Conservation (phyloP, 805 yeast genomes). For the Phaffomyces antillensis region DNA sequence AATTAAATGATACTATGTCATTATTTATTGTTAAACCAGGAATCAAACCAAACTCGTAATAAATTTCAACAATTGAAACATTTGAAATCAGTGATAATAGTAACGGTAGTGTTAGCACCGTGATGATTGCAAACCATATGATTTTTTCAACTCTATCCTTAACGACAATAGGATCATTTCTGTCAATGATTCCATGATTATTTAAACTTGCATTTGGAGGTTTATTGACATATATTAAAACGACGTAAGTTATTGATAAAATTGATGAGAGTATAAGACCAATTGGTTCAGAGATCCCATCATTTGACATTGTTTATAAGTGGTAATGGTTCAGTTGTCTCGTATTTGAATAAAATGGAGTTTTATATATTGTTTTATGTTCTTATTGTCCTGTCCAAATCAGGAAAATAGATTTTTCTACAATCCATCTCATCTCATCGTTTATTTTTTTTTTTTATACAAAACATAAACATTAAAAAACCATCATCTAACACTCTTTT, state of each 20-base stretch:
- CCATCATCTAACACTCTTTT: slow-evolving; percentile 4
- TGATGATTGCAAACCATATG: slow-evolving; percentile 7
- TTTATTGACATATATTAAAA: slow-evolving; percentile 28
- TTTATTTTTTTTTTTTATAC: too few species aligned
- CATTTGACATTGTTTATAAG: neutral
- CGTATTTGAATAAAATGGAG: too few species aligned
- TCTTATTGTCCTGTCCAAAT: too few species aligned
- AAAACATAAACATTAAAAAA: neutral
- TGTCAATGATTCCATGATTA: slow-evolving; percentile 11
- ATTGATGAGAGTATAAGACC: slow-evolving; percentile 24
- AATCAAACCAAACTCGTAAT: slow-evolving; percentile 27
- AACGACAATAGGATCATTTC: slow-evolving; percentile 41
- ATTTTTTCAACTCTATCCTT: slow-evolving; percentile 34
- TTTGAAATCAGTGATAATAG: slow-evolving; percentile 7
- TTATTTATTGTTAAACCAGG: slow-evolving; percentile 25
- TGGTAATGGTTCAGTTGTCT: neutral
- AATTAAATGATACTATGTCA: slow-evolving; percentile 1
- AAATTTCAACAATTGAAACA: slow-evolving; percentile 4
- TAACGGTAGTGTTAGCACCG: slow-evolving; percentile 6
- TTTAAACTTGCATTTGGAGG: slow-evolving; percentile 9
- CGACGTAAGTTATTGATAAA: slow-evolving; percentile 42
- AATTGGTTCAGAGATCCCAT: neutral
- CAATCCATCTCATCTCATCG: too few species aligned
- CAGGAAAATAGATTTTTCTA: too few species aligned
- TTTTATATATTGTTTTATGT: too few species aligned